Evolutionary conservation across 1,284 basidiomycete species (phyloP).

Genomic region (Ceratobasidium papillatum): DNA sequence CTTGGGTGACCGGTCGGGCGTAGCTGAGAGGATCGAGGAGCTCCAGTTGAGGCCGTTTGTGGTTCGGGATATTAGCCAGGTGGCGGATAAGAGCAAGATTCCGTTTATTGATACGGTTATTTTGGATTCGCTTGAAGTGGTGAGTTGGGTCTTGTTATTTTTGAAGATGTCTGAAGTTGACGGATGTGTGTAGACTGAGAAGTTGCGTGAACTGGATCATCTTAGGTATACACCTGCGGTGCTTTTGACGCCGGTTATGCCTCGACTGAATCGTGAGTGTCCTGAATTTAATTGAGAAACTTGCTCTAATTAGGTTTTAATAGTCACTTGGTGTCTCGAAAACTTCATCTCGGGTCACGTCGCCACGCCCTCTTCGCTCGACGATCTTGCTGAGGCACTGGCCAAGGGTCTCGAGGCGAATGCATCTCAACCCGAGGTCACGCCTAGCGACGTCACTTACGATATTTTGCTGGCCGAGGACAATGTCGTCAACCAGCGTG

Average conservation of each 20-base stretch:
- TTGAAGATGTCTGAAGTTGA: neutral
- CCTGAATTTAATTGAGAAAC: slow-evolving; percentile 45
- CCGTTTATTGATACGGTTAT: slow-evolving; percentile 96
- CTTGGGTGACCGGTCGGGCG: slow-evolving; percentile 76
- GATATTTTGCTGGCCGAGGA: slow-evolving; percentile 98
- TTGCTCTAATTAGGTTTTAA: slow-evolving; percentile 55
- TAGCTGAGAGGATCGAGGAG: slow-evolving; percentile 80
- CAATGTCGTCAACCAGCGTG: slow-evolving; percentile 96
- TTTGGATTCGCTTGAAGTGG: slow-evolving; percentile 86
- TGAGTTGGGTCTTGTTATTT: slow-evolving; percentile 57
- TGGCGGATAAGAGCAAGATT: slow-evolving; percentile 81
- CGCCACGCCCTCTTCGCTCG: slow-evolving; percentile 88
- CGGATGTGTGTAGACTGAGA: slow-evolving; percentile 71
- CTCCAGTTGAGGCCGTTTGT: slow-evolving; percentile 85
- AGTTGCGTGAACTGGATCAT: slow-evolving; percentile 91
- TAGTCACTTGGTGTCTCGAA: slow-evolving; percentile 91
- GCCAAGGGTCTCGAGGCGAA: slow-evolving; percentile 95
- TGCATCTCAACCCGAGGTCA: slow-evolving; percentile 81
- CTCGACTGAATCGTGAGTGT: slow-evolving; percentile 74
- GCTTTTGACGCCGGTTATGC: slow-evolving; percentile 82
- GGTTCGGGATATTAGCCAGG: slow-evolving; percentile 79
- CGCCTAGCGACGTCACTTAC: slow-evolving; percentile 84
- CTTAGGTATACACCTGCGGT: slow-evolving; percentile 97
- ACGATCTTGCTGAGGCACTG: slow-evolving; percentile 91
- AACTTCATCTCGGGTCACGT: slow-evolving; percentile 91